phyloP scores from a whole-genome alignment of 495 filamentous ascomycete genomes.

The Lophiotrema nucula region DNA sequence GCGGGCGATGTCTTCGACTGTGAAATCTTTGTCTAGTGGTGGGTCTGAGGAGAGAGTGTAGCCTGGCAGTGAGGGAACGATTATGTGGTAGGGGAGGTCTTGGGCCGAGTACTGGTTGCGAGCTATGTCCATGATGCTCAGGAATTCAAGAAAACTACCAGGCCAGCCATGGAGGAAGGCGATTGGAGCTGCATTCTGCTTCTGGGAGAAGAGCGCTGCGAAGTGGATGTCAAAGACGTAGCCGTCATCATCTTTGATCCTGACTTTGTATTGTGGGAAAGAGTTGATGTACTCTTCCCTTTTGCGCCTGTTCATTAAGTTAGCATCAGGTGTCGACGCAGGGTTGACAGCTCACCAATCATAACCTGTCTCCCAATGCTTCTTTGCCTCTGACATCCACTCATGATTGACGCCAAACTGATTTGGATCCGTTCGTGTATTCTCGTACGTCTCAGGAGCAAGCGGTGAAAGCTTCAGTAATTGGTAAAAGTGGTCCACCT shows the following conservation, averaged over 20 bases:
- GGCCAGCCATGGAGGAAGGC: constrained; percentile 65
- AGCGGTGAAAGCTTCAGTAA: constrained; percentile 5
- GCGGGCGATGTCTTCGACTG: constrained; percentile 43
- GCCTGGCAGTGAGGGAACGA: constrained; percentile 64
- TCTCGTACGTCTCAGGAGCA: constrained; percentile 40
- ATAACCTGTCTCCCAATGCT: constrained; percentile 49
- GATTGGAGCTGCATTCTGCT: constrained; percentile 59
- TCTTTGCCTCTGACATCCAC: constrained; percentile 56
- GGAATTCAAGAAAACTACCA: constrained; percentile 51
- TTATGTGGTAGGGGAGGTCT: constrained; percentile 63
- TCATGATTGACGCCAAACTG: constrained; percentile 52
- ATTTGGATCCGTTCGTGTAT: constrained; percentile 44
- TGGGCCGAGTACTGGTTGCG: constrained; percentile 52
- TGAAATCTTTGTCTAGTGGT: constrained; percentile 49
- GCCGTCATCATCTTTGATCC: constrained; percentile 43
- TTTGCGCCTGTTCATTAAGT: constrained; percentile 20
- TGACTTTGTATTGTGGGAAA: constrained; percentile 59
- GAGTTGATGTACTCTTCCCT: constrained; percentile 58
- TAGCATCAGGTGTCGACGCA: neutral
- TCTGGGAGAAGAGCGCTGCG: constrained; percentile 59
- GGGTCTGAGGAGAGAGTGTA: constrained; percentile 54
- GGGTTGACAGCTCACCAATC: constrained; percentile 41
- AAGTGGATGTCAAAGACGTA: constrained; percentile 55
- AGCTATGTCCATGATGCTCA: constrained; percentile 48
- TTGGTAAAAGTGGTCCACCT: constrained; percentile 6